Conservation (phyloP, 495 filamentous ascomycete species). For the Lepraria neglecta region DNA sequence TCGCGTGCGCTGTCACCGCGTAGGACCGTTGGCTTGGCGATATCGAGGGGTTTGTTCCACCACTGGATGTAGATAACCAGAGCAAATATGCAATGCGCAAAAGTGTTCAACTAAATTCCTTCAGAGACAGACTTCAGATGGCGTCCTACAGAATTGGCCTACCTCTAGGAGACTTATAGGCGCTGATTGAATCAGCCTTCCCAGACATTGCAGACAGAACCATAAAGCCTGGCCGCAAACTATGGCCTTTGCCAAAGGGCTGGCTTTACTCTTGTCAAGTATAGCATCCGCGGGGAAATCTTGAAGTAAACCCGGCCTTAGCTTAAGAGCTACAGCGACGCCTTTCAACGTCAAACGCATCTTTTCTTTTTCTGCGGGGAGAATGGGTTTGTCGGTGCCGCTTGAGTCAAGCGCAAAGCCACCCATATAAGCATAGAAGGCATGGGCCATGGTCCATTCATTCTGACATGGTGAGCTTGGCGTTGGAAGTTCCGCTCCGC, state of each 20-base stretch:
- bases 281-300: conserved; percentile 31
- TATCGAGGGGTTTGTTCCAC: background rate
- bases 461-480: background rate
- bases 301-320: conserved; percentile 19
- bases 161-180: background rate
- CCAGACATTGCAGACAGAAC: conserved; percentile 23
- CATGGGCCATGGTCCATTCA: conserved; percentile 36
- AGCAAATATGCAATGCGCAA: background rate
- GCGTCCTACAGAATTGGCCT: background rate
- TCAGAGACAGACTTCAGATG: background rate
- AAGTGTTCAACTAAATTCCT: background rate
- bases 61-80: background rate
- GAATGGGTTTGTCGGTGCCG: background rate
- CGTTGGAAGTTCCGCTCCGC: background rate
- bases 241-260: conserved; percentile 32
- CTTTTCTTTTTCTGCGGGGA: conserved; percentile 3
- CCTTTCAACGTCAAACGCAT: conserved; percentile 18
- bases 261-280: conserved; percentile 39
- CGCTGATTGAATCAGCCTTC: background rate
- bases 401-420: conserved; percentile 31
- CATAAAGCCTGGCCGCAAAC: conserved; percentile 35
- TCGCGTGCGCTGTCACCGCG: background rate
- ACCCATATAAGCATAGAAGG: conserved; percentile 39
- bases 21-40: background rate
- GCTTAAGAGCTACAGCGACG: background rate